A percentile compares a stretch with the other conserved stretches of the same genome.
Evolutionary conservation across 73 alveolate genomes (phyloP).

Genomic region (Paramecium octaurelia): DNA sequence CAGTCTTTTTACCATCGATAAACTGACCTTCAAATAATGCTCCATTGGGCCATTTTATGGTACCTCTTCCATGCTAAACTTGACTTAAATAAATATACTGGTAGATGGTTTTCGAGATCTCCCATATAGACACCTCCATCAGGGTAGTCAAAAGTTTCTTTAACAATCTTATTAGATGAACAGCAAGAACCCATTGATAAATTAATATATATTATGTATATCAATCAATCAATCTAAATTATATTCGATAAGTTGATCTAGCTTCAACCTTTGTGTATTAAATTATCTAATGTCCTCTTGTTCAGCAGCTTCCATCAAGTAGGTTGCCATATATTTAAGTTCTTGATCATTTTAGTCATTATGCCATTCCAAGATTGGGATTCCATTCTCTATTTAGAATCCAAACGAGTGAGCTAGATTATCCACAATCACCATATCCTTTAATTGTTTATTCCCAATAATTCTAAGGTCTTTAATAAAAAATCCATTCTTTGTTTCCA

Average conservation of each 20-base stretch:
- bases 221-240: conserved; percentile 36
- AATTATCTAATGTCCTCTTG: conserved; percentile 58
- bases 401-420: conserved; percentile 93
- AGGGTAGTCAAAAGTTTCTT: conserved; percentile 67
- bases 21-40: conserved; percentile 75
- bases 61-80: conserved; percentile 68
- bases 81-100: background rate
- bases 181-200: background rate
- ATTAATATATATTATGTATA: background rate
- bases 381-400: conserved; percentile 84
- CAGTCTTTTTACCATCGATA: conserved; percentile 64
- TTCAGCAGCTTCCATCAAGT: conserved; percentile 65
- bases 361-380: conserved; percentile 83
- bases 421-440: conserved; percentile 89
- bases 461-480: conserved; percentile 93
- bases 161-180: conserved; percentile 48
- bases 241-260: conserved; percentile 40
- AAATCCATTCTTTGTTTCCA: conserved; percentile 88
- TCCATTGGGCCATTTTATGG: conserved; percentile 72
- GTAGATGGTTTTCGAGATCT: conserved; percentile 2
- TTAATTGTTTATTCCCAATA: conserved; percentile 76
- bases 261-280: conserved; percentile 37
- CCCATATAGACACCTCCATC: conserved; percentile 48
- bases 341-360: conserved; percentile 78
- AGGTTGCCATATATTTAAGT: conserved; percentile 72